Percentiles rank a stretch among this genome's conserved stretches.
phyloP scores from a whole-genome alignment of 495 filamentous ascomycete genomes.

The Terfezia boudieri region DNA sequence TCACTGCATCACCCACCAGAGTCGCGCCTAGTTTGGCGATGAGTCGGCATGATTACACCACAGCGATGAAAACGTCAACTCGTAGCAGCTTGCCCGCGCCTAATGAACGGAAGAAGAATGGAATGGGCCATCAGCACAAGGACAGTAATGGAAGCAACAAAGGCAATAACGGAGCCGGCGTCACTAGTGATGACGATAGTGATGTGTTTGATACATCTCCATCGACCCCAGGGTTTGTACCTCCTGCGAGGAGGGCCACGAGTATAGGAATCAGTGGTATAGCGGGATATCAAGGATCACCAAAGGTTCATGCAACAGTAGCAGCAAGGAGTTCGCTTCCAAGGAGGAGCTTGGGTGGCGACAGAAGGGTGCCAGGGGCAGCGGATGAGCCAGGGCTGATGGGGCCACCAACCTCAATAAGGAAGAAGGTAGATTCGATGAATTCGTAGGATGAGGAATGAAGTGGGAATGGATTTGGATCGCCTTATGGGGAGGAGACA shows the following conservation, averaged over 20 bases:
- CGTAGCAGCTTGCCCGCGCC: not conserved
- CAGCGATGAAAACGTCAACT: not conserved
- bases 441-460: too few species aligned
- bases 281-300: not conserved
- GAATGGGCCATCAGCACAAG: not conserved
- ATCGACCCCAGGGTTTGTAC: not conserved
- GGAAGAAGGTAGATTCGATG: not conserved
- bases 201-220: not conserved
- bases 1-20: not conserved
- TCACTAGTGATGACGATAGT: not conserved
- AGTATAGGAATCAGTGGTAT: not conserved
- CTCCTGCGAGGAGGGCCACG: not conserved
- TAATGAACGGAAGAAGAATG: not conserved
- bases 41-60: not conserved
- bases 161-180: not conserved
- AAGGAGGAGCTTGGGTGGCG: not conserved
- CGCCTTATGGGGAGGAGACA: too few species aligned
- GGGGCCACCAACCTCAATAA: not conserved
- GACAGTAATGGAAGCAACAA: too few species aligned
- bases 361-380: not conserved
- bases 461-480: too few species aligned
- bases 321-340: not conserved
- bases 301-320: not conserved
- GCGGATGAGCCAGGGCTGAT: not conserved
- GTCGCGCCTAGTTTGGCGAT: not conserved